Conservation (phyloP, 768 basidiomycete species). For the Cystofilobasidium ferigula region DNA sequence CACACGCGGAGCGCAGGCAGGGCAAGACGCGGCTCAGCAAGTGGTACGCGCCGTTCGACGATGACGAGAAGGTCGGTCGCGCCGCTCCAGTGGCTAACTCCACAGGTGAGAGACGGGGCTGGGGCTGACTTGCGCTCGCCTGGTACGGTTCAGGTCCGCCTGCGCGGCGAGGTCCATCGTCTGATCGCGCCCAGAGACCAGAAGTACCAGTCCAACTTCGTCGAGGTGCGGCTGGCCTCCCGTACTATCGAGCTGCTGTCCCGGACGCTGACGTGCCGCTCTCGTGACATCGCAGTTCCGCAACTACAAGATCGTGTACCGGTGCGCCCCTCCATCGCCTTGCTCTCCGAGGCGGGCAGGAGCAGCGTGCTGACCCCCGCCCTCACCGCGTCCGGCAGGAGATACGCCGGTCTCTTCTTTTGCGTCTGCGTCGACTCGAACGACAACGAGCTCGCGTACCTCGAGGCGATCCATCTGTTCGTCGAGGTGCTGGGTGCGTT, state of each 20-base stretch:
- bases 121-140: constrained; percentile 2
- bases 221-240: constrained; percentile 56
- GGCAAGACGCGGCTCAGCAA: constrained; percentile 95
- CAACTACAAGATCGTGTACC: constrained; percentile 94
- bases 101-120: no score
- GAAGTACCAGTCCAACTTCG: constrained; percentile 98
- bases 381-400: constrained; percentile 29
- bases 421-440: constrained; percentile 95
- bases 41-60: constrained; percentile 98
- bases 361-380: background rate
- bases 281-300: no score
- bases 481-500: constrained; percentile 86
- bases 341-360: no score
- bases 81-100: no score
- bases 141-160: constrained; percentile 54
- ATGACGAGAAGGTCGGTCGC: constrained; percentile 80
- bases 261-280: background rate
- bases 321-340: constrained; percentile 34
- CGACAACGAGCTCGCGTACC: constrained; percentile 93
- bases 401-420: constrained; percentile 96
- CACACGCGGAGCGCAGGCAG: constrained; percentile 45
- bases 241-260: constrained; percentile 1
- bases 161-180: constrained; percentile 92
- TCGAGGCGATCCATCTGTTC: constrained; percentile 96
- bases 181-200: constrained; percentile 93